Conservation (phyloP, 441 rosid species). For the Euphorbia celastroides region DNA sequence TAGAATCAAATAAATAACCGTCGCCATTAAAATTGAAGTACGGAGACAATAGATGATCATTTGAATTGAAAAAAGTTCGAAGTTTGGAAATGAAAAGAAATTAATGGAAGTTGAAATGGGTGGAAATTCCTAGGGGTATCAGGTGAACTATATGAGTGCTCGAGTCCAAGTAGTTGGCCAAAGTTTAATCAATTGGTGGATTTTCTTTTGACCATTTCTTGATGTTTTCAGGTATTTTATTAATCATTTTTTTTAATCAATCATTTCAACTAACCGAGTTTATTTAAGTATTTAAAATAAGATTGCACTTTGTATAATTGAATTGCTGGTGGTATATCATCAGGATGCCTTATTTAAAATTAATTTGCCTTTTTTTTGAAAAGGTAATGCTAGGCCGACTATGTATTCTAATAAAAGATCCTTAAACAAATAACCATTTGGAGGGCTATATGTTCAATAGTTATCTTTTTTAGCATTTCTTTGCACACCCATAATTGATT, state of each 20-base stretch:
- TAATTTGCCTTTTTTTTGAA: background rate
- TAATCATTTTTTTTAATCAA: background rate
- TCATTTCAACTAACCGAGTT: background rate
- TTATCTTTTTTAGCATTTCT: background rate
- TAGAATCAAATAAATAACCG: constrained; percentile 17
- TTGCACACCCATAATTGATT: too few species aligned
- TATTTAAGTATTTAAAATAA: background rate
- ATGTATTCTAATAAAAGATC: background rate
- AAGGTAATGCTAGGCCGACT: background rate
- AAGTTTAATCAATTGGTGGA: background rate
- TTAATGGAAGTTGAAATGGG: background rate
- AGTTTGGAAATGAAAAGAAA: background rate
- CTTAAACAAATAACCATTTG: background rate
- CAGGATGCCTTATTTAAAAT: background rate
- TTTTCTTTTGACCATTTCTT: background rate
- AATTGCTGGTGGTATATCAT: background rate
- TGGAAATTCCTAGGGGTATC: background rate
- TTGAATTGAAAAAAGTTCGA: background rate
- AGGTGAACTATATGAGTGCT: constrained; percentile 5
- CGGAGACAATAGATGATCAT: background rate
- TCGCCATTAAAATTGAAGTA: constrained; percentile 1
- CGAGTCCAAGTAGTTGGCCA: background rate
- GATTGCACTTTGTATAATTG: background rate
- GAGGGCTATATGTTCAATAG: background rate
- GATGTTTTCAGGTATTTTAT: background rate